phyloP scores from a whole-genome alignment of 2,329 filamentous ascomycete genomes.

The Rhynchosporium graminicola region DNA sequence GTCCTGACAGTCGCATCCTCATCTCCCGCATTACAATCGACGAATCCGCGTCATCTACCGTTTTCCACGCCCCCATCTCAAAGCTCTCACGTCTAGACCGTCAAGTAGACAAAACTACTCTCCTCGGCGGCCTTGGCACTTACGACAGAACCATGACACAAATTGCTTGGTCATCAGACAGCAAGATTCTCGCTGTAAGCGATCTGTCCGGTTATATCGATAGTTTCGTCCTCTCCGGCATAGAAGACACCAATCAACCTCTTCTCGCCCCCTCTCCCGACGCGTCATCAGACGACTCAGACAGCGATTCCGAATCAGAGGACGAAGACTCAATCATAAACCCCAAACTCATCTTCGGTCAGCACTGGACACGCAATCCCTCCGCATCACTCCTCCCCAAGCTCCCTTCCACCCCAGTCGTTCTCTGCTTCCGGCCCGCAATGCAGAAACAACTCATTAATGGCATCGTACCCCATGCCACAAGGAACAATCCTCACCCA shows the following conservation, averaged over 20 bases:
- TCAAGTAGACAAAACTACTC: slow-evolving; percentile 54
- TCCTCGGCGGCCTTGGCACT: slow-evolving; percentile 66
- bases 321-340: slow-evolving; percentile 51
- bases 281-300: slow-evolving; percentile 41
- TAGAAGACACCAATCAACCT: slow-evolving; percentile 51
- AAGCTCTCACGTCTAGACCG: slow-evolving; percentile 56
- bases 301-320: slow-evolving; percentile 47
- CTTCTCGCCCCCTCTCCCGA: slow-evolving; percentile 42
- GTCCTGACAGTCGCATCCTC: slow-evolving; percentile 59
- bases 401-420: slow-evolving; percentile 62
- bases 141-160: slow-evolving; percentile 79
- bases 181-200: slow-evolving; percentile 73
- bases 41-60: slow-evolving; percentile 42
- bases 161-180: slow-evolving; percentile 76
- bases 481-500: slow-evolving; percentile 36
- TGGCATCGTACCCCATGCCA: slow-evolving; percentile 39
- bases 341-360: slow-evolving; percentile 53
- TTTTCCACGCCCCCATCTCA: slow-evolving; percentile 46
- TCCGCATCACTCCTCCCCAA: slow-evolving; percentile 68
- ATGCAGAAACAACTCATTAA: slow-evolving; percentile 44
- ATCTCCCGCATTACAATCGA: slow-evolving; percentile 49
- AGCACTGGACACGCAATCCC: slow-evolving; percentile 76
- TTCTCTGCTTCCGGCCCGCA: slow-evolving; percentile 66
- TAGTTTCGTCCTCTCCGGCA: slow-evolving; percentile 73
- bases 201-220: slow-evolving; percentile 87